A percentile compares a stretch with the other conserved stretches of the same genome.
These are phyloP conservation scores for Clitopilus hobsonii DNA, from an alignment of 768 basidiomycete genomes.

Conservation along the genomic window DNA sequence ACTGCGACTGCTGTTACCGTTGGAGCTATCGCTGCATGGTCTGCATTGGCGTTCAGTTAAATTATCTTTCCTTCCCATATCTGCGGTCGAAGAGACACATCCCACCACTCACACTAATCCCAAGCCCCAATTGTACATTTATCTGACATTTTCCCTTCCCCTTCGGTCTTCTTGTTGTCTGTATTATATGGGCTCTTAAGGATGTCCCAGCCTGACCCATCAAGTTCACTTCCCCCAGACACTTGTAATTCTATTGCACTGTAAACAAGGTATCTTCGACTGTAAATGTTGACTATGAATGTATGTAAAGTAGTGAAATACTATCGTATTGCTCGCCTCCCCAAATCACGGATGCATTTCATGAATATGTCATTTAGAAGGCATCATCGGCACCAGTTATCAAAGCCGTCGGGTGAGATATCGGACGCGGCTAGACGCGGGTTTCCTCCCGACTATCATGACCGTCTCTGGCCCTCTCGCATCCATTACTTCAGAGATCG, in stretches of 20 bases:
- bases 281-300: not conserved
- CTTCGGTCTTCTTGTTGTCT: not conserved
- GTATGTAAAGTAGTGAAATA: not conserved
- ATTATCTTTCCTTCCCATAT: not conserved
- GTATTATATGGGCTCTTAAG: not conserved
- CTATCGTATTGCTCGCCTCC: not conserved
- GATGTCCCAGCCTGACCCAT: not conserved
- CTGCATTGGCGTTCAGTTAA: constrained; percentile 64
- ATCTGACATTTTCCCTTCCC: not conserved
- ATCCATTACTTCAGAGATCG: not conserved
- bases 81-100: too few species aligned
- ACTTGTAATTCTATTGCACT: not conserved
- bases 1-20: constrained; percentile 61
- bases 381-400: too few species aligned
- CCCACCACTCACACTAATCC: not conserved
- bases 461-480: not conserved
- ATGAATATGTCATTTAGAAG: too few species aligned
- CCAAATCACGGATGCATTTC: not conserved
- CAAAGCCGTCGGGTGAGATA: not conserved
- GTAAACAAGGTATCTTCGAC: not conserved
- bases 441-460: not conserved
- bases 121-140: not conserved
- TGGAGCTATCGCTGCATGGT: constrained; percentile 72
- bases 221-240: not conserved
- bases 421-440: not conserved